Base-by-base conservation (phyloP, 176 grass and related monocot species). In the Hordeum marinum region DNA sequence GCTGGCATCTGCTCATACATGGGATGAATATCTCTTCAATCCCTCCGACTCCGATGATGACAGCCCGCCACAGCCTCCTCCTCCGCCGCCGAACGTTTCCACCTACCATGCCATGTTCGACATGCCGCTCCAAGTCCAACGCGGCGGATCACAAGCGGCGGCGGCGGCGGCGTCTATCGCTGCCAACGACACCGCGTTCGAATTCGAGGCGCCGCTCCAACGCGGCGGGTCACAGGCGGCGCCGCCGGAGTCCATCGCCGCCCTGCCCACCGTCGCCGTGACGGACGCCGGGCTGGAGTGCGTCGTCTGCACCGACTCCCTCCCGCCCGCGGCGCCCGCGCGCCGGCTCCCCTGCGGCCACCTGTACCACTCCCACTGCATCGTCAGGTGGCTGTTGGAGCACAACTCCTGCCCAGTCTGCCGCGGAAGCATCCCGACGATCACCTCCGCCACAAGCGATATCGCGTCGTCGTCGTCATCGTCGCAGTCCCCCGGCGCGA, bases 371-470 rank as follows among this genome's bases (percentile, higher is more conserved):
- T 80, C 78, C 6, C 61, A 67, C 78, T 80, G 78, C 78, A 80
- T 80, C 61, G 62, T 67, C 10, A 46, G 6, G 41, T 80, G 78
- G 62, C 62, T 80, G 78, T 66, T 27, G 18, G 36, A 54, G 35
- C 45, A 21, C 9, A 82, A 86, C 24, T 83, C 66, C 2, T 90
- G 88, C 72, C 83, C 80, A 35, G 32, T 87, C 35, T 90, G 88
- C 84, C 69, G 31, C 6, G 14, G 71, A 21, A 61, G 62, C 63
- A 62, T 90, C 29, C 58, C 63, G 40, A 25, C 57, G 42, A 52
- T 29, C 21, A 7, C 15, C 32, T 37, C 35, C 14, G 26, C 71
- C 39, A 39, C 14, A 9, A 27, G 14, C 40, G 80, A 82, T 2
- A 6, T 18, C 1, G 9, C 23, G 0, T 1, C 20, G 20, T 6